Percentiles rank a stretch among this genome's conserved stretches.
These are phyloP conservation scores for Bisporella sp. DNA, from an alignment of 2,329 filamentous ascomycete species.

Conservation along the genomic window DNA sequence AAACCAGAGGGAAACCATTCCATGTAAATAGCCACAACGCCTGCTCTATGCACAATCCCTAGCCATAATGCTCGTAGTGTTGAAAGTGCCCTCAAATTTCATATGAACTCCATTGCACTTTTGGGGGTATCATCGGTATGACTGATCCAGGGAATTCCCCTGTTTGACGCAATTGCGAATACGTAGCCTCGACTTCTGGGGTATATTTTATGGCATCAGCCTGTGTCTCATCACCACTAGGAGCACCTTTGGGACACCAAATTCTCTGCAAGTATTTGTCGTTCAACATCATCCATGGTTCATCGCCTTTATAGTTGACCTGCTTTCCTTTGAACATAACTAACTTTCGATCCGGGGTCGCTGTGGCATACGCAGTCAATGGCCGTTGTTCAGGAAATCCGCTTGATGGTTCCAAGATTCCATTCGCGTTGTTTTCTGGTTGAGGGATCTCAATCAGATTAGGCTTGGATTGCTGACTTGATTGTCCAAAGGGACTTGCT, in stretches of 20 bases:
- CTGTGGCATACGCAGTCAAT: constrained; percentile 15
- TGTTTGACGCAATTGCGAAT: constrained; percentile 55
- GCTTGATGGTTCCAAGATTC: not conserved
- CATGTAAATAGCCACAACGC: no score
- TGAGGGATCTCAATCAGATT: not conserved
- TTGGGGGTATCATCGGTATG: constrained; percentile 73
- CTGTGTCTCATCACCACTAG: constrained; percentile 58
- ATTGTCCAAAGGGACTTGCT: constrained; percentile 4
- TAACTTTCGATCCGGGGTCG: constrained; percentile 32
- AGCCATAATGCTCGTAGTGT: no score
- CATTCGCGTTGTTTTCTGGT: constrained; percentile 4
- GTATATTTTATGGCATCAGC: constrained; percentile 49
- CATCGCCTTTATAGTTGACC: constrained; percentile 49
- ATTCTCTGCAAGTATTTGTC: constrained; percentile 57
- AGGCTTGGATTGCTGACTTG: not conserved
- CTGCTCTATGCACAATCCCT: no score
- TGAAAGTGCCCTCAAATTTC: constrained; percentile 29
- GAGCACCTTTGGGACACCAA: constrained; percentile 68
- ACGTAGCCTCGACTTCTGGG: constrained; percentile 53
- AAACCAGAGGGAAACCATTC: no score
- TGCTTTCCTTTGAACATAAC: constrained; percentile 55
- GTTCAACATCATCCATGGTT: constrained; percentile 42
- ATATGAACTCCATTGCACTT: constrained; percentile 67
- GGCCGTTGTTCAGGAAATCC: constrained; percentile 9
- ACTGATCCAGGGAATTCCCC: constrained; percentile 63